Evolutionary conservation across 1,139 yeast genomes (phyloP), one percentile per base, ranked within the genome.

Genomic region (Taphrina populina): DNA sequence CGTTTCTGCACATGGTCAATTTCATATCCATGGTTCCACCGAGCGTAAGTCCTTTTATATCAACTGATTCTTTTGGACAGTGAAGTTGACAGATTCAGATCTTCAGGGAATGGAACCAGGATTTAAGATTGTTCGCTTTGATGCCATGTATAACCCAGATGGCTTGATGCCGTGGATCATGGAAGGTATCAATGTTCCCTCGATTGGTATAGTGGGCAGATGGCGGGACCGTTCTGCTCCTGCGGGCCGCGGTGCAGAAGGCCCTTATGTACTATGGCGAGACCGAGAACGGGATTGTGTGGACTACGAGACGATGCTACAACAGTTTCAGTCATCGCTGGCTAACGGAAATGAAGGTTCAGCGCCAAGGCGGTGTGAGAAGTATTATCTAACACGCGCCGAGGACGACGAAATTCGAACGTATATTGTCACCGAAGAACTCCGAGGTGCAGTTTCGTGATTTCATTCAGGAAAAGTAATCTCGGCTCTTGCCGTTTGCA

Each of bases 81-180:
- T 11, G n/a, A 11, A 11, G 24, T 8, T 20, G 10, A 20, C 29
- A 24, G 23, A 13, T 6, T 6, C 20, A 43, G 47, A 43, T 30
- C 29, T 49, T 1, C 46, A 45, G 4, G 40, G 46, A 23, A 37
- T 37, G 36, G 46, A 40, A 19, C 33, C 54, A 4, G 54, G 46
- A 8, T 49, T 49, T 46, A 49, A 49, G 32, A 33, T 49, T 11
- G 46, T 39, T 4, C 40, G 27, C 2, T 49, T 49, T 32, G 54
- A 37, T 24, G 24, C 30, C 1, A 49, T 49, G 54, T 49, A 37
- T 36, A 41, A 39, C 24, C 35, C 19, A 8, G 46, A 49, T 7
- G 54, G 54, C 13, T 13, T 49, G 33, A 27, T 49, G 46, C 54
- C 54, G 3, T 49, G 54, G 54, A 21, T 49, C 30, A 41, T 49